Percentiles rank a stretch among this genome's conserved stretches.
Evolutionary conservation across 257 asterid species (phyloP).

Genomic region (Mentha longifolia): DNA sequence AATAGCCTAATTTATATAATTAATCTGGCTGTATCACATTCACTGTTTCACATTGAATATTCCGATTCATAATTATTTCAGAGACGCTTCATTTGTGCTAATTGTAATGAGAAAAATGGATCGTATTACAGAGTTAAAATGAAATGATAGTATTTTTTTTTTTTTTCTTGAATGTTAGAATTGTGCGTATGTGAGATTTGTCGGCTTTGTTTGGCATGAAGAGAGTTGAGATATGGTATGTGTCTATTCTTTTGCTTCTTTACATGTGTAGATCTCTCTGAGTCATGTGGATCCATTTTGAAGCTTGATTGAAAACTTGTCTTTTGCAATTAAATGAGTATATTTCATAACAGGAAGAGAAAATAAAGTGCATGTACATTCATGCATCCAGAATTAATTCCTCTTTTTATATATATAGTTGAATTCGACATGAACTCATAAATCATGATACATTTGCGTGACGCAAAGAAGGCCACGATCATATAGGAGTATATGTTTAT

Average conservation of each 20-base stretch:
- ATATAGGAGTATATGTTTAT: no score
- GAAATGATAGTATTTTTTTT: neutral
- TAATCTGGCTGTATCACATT: neutral
- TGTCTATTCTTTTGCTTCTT: neutral
- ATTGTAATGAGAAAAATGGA: neutral
- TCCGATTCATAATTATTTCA: no score
- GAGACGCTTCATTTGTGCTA: neutral
- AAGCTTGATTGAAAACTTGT: slow-evolving; percentile 2
- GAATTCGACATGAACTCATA: no score
- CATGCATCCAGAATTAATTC: neutral
- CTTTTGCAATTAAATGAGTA: slow-evolving; percentile 1
- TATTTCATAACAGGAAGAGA: neutral
- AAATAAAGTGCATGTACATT: neutral
- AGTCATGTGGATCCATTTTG: neutral
- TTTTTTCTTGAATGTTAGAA: neutral
- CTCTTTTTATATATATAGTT: neutral
- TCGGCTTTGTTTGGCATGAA: neutral
- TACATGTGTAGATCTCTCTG: neutral
- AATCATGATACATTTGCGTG: neutral
- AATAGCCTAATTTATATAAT: neutral
- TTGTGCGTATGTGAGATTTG: neutral
- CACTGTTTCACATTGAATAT: neutral
- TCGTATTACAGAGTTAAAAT: neutral
- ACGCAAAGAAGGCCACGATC: neutral
- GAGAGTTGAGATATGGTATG: neutral